These are phyloP conservation scores for Kalmusia sp. DNA, from an alignment of 2,329 filamentous ascomycete species.

Conservation along the genomic window DNA sequence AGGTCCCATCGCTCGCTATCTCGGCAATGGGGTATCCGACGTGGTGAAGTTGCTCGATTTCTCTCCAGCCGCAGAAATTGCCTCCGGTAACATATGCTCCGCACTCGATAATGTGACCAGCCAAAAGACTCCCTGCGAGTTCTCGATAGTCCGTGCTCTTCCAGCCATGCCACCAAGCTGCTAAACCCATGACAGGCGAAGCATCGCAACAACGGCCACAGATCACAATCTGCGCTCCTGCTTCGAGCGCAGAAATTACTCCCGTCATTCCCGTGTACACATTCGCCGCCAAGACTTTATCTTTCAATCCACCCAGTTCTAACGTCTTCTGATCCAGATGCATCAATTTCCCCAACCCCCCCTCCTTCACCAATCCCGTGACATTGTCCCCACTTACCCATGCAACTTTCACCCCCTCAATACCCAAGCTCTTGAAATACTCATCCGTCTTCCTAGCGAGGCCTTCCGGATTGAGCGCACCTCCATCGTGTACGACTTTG, in stretches of 20 bases:
- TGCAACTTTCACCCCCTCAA: slow-evolving; percentile 40
- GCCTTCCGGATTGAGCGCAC: slow-evolving; percentile 59
- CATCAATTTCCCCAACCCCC: slow-evolving; percentile 17
- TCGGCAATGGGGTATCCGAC: slow-evolving; percentile 29
- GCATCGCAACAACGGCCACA: slow-evolving; percentile 53
- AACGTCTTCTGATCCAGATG: slow-evolving; percentile 21
- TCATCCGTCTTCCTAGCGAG: slow-evolving; percentile 52
- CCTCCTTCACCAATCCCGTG: slow-evolving; percentile 15
- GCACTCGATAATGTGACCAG: slow-evolving; percentile 51
- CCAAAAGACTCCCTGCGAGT: slow-evolving; percentile 45
- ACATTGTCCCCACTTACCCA: slow-evolving; percentile 53
- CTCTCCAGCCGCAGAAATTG: slow-evolving; percentile 49
- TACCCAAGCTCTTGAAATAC: slow-evolving; percentile 21
- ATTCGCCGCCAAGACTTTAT: slow-evolving; percentile 47
- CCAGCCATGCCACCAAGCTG: slow-evolving; percentile 26
- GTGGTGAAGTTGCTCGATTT: slow-evolving; percentile 27
- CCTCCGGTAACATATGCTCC: slow-evolving; percentile 39
- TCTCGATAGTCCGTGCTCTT: slow-evolving; percentile 26
- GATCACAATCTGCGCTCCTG: slow-evolving; percentile 50
- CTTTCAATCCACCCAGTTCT: slow-evolving; percentile 8
- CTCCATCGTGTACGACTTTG: slow-evolving; percentile 63
- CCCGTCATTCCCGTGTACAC: slow-evolving; percentile 58
- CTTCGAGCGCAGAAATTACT: slow-evolving; percentile 46
- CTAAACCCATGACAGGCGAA: slow-evolving; percentile 50
- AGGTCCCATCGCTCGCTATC: slow-evolving; percentile 14